phyloP scores from a whole-genome alignment of 495 filamentous ascomycete species.

The Aspergillus olivimuriae region DNA sequence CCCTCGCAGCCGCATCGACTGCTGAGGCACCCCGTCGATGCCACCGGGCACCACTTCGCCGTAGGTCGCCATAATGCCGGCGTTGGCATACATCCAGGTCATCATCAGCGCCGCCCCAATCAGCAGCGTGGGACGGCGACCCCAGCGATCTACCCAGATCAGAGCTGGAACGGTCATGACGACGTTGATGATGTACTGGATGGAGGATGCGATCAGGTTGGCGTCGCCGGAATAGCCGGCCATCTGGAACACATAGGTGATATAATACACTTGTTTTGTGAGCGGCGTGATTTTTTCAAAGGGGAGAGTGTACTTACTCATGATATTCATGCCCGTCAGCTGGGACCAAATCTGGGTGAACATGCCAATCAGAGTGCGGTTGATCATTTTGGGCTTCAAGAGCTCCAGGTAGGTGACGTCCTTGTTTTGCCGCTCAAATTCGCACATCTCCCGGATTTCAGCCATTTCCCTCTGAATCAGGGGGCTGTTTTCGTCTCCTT shows the following conservation, averaged over 20 bases:
- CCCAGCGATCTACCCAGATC: constrained; percentile 56
- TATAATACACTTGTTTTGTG: constrained; percentile 16
- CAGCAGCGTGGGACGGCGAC: constrained; percentile 59
- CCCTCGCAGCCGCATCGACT: constrained; percentile 30
- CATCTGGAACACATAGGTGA: constrained; percentile 24
- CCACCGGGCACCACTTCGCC: constrained; percentile 46
- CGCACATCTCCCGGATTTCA: constrained; percentile 20
- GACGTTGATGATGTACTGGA: constrained; percentile 62
- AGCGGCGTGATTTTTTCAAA: constrained; percentile 23
- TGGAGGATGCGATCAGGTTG: constrained; percentile 55
- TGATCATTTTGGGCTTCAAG: constrained; percentile 24
- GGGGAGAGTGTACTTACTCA: constrained; percentile 26
- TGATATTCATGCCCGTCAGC: constrained; percentile 32
- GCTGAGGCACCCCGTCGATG: constrained; percentile 24
- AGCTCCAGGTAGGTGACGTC: neutral
- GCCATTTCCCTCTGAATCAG: constrained; percentile 17
- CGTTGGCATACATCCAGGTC: constrained; percentile 62
- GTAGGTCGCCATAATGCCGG: constrained; percentile 52
- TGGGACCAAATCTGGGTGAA: constrained; percentile 28
- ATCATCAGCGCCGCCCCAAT: constrained; percentile 62
- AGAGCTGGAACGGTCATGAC: constrained; percentile 50
- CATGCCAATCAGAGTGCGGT: constrained; percentile 25
- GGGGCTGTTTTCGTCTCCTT: constrained; percentile 17
- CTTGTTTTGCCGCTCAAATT: neutral
- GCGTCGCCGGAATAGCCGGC: constrained; percentile 11